Evolutionary conservation across 371 early-diverging fungal genomes (phyloP).

Genomic region (Funneliformis caledonium): DNA sequence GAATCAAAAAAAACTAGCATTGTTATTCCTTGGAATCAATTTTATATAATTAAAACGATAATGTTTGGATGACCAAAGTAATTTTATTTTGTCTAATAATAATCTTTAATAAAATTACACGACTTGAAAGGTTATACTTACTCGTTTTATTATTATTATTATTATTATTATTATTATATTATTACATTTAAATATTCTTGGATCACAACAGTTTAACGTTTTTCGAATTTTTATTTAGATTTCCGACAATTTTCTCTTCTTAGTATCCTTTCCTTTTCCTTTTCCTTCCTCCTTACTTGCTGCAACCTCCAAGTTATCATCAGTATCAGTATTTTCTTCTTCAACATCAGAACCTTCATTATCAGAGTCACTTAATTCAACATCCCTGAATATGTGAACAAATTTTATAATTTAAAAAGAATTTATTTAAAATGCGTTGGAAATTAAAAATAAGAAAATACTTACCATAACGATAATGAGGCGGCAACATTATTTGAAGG

Average conservation of each 20-base stretch:
- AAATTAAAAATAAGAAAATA: neutral
- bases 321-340: neutral
- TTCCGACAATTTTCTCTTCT: neutral
- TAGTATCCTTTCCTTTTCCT: neutral
- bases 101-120: too few species aligned
- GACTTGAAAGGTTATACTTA: too few species aligned
- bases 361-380: neutral
- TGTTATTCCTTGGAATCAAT: too few species aligned
- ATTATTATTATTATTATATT: too few species aligned
- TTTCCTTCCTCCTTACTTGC: neutral
- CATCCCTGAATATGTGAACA: neutral
- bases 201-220: too few species aligned
- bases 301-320: neutral
- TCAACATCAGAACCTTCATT: neutral
- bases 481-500: neutral
- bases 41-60: too few species aligned
- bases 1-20: too few species aligned
- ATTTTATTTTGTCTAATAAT: too few species aligned
- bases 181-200: too few species aligned
- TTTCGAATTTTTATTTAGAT: neutral
- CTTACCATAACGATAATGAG: neutral
- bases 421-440: neutral
- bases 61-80: too few species aligned
- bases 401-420: neutral
- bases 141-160: too few species aligned